Conservation (phyloP, 495 filamentous ascomycete genomes). For the Jackrogersella multiformis region DNA sequence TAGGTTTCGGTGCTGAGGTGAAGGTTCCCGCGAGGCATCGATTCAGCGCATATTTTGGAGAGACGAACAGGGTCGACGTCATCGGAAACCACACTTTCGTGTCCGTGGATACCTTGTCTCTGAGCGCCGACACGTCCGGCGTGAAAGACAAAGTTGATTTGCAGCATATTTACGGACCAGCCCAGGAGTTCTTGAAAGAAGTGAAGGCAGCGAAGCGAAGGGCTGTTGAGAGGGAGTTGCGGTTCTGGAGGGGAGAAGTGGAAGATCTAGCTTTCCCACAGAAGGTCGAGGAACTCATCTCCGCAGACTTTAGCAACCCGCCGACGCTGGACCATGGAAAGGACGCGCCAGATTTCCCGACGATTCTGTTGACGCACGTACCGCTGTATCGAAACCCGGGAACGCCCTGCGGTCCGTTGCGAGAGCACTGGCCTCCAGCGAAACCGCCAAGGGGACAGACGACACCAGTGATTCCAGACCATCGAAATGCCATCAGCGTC, state of each 20-base stretch:
- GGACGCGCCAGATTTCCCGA: conserved; percentile 70
- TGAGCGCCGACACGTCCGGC: conserved; percentile 70
- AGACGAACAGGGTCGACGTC: conserved; percentile 85
- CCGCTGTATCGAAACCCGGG: conserved; percentile 82
- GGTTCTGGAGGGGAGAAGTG: conserved; percentile 58
- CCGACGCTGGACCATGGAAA: conserved; percentile 54
- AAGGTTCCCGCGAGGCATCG: conserved; percentile 79
- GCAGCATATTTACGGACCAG: conserved; percentile 73
- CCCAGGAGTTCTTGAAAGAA: conserved; percentile 76
- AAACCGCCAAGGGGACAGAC: conserved; percentile 64
- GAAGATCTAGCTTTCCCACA: conserved; percentile 62
- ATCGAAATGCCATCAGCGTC: conserved; percentile 79
- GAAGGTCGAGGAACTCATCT: conserved; percentile 58
- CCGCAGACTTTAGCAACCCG: conserved; percentile 51
- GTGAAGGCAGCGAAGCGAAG: conserved; percentile 62
- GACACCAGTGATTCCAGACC: conserved; percentile 68
- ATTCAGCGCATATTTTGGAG: conserved; percentile 89
- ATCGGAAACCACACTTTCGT: conserved; percentile 97
- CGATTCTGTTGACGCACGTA: conserved; percentile 88
- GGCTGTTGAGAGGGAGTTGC: conserved; percentile 64
- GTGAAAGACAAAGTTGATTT: conserved; percentile 58
- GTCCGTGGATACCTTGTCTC: conserved; percentile 84
- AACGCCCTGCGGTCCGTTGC: conserved; percentile 89
- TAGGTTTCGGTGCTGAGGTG: conserved; percentile 90
- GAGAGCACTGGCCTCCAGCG: conserved; percentile 81